A percentile compares a stretch with the other conserved stretches of the same genome.
phyloP scores from a whole-genome alignment of 2,329 filamentous ascomycete genomes.

The Tolypocladium album region DNA sequence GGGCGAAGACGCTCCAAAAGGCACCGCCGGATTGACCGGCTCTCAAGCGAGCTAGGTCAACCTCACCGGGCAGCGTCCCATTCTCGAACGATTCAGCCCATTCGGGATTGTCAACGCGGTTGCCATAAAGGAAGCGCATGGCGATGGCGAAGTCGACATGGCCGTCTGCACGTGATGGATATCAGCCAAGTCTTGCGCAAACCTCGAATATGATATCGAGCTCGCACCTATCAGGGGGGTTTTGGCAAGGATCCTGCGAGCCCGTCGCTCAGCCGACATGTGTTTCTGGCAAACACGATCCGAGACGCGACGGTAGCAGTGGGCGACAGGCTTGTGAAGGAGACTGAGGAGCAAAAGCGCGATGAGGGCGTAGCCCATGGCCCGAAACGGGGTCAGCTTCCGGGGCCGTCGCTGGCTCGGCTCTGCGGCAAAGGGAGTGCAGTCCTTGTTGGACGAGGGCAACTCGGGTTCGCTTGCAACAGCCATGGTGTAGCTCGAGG shows the following conservation, averaged over 20 bases:
- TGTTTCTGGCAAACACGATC: constrained; percentile 15
- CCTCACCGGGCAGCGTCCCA: constrained; percentile 57
- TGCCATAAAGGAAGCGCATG: constrained; percentile 55
- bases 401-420: background rate
- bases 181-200: background rate
- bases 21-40: constrained; percentile 66
- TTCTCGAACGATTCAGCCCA: constrained; percentile 68
- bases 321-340: constrained; percentile 13
- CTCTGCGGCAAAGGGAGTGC: background rate
- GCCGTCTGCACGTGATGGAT: constrained; percentile 49
- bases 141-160: constrained; percentile 80
- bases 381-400: constrained; percentile 13
- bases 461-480: background rate
- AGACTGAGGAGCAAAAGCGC: constrained; percentile 15
- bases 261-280: constrained; percentile 31
- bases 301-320: constrained; percentile 12
- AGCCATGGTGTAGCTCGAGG: no score
- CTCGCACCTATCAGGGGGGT: constrained; percentile 39
- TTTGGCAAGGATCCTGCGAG: constrained; percentile 30
- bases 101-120: constrained; percentile 64
- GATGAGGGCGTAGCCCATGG: constrained; percentile 12
- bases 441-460: constrained; percentile 1
- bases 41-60: constrained; percentile 68
- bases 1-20: constrained; percentile 86
- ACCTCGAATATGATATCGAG: no score